phyloP scores from a whole-genome alignment of 2,329 filamentous ascomycete genomes.

The Monosporascus sp. region DNA sequence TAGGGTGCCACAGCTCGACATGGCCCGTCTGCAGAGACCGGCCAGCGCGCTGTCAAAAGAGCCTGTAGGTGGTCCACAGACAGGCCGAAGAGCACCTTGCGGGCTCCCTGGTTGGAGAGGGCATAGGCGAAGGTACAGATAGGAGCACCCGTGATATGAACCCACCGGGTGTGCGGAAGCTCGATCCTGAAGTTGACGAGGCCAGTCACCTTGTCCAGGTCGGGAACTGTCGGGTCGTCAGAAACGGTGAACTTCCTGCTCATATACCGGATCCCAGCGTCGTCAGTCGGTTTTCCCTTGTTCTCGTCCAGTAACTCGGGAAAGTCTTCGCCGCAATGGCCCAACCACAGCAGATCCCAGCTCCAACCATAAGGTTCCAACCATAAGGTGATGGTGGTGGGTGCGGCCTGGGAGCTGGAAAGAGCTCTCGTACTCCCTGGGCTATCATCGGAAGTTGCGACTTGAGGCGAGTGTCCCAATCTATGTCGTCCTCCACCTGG shows the following conservation, averaged over 20 bases:
- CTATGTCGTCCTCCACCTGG: constrained; percentile 33
- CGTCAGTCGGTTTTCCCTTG: constrained; percentile 15
- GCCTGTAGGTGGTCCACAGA: constrained; percentile 24
- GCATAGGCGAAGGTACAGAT: constrained; percentile 28
- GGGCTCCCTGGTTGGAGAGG: constrained; percentile 20
- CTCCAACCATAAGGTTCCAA: constrained; percentile 20
- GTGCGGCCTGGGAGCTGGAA: constrained; percentile 14
- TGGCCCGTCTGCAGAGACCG: constrained; percentile 23
- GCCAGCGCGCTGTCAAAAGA: constrained; percentile 29
- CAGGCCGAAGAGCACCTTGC: constrained; percentile 23
- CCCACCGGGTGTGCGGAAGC: constrained; percentile 19
- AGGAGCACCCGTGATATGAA: constrained; percentile 20
- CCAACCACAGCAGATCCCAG: constrained; percentile 24
- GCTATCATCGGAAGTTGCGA: constrained; percentile 27
- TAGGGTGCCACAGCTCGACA: constrained; percentile 13
- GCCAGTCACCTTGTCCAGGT: constrained; percentile 19
- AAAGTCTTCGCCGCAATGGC: constrained; percentile 26
- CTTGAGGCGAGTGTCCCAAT: constrained; percentile 34
- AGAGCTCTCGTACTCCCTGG: constrained; percentile 25
- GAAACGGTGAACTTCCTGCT: constrained; percentile 20
- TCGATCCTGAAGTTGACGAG: constrained; percentile 21
- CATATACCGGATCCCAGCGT: constrained; percentile 17
- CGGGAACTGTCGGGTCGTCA: constrained; percentile 22
- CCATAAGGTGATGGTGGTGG: constrained; percentile 21
- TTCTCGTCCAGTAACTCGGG: constrained; percentile 21